These are phyloP conservation scores for Xylaria venustula DNA, from an alignment of 495 filamentous ascomycete genomes.

Conservation along the genomic window DNA sequence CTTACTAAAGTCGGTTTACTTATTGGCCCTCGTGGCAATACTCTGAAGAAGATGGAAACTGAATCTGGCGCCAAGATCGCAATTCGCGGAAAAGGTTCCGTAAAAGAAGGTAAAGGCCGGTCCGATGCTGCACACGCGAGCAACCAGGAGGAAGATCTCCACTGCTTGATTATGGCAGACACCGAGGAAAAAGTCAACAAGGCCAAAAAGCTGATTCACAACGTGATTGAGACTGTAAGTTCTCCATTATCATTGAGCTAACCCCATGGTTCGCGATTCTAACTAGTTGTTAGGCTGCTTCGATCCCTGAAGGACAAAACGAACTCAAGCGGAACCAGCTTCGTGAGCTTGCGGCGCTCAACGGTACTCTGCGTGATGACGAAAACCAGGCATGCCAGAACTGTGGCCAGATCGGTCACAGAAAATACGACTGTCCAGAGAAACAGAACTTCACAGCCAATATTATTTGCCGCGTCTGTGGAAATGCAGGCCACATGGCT, in stretches of 20 bases:
- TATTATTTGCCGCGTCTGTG: constrained; percentile 98
- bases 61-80: constrained; percentile 98
- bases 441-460: constrained; percentile 97
- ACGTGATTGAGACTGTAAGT: constrained; percentile 94
- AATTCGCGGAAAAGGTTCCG: constrained; percentile 98
- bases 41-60: constrained; percentile 97
- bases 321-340: constrained; percentile 98
- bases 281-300: constrained; percentile 70
- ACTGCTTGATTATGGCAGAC: constrained; percentile 98
- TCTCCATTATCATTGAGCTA: not conserved
- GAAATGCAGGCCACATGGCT: constrained; percentile 90
- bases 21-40: constrained; percentile 99
- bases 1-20: constrained; percentile 98
- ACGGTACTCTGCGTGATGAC: constrained; percentile 96
- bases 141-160: constrained; percentile 99
- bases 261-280: constrained; percentile 12
- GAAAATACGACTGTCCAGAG: constrained; percentile 98
- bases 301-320: constrained; percentile 96
- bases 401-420: constrained; percentile 97
- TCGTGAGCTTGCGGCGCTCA: constrained; percentile 92
- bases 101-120: constrained; percentile 98
- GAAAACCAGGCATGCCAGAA: constrained; percentile 99
- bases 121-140: constrained; percentile 98
- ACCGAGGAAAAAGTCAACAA: constrained; percentile 98
- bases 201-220: constrained; percentile 94